Conservation (phyloP, 257 asterid genomes). For the Linderniella brevidens region DNA sequence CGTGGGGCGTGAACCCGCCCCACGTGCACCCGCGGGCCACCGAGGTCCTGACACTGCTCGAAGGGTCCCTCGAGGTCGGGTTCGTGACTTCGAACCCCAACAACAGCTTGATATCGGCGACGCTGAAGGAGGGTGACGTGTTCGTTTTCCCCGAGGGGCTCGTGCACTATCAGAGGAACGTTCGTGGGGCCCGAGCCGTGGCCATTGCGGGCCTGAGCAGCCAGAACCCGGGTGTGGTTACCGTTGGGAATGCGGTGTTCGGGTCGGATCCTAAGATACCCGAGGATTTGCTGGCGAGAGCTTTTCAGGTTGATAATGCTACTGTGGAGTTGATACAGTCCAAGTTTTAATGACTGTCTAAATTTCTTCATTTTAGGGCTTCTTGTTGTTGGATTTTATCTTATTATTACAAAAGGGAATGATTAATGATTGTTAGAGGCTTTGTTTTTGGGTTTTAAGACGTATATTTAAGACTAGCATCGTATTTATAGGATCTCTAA, state of each 20-base stretch:
- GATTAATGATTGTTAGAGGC: too few species aligned
- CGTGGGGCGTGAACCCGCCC: conserved; percentile 1
- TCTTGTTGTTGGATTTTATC: too few species aligned
- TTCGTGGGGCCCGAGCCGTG: neutral
- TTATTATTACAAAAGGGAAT: too few species aligned
- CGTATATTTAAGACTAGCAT: too few species aligned
- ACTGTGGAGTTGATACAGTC: neutral
- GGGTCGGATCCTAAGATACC: neutral
- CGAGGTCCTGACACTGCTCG: neutral
- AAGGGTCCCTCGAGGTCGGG: neutral
- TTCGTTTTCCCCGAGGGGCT: neutral
- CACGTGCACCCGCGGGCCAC: conserved; percentile 1
- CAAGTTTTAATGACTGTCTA: too few species aligned
- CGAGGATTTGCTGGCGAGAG: neutral
- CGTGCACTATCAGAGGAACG: neutral
- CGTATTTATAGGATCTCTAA: too few species aligned
- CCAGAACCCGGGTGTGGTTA: conserved; percentile 1
- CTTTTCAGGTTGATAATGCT: neutral
- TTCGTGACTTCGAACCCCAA: neutral
- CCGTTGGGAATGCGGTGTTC: neutral
- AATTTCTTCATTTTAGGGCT: too few species aligned
- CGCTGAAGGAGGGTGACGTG: neutral
- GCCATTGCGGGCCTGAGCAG: neutral
- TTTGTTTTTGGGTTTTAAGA: too few species aligned
- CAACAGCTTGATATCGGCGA: neutral